Percentiles rank a stretch among this genome's conserved stretches.
Conservation (phyloP, 2,329 filamentous ascomycete genomes). For the Atkinsonella texensis region DNA sequence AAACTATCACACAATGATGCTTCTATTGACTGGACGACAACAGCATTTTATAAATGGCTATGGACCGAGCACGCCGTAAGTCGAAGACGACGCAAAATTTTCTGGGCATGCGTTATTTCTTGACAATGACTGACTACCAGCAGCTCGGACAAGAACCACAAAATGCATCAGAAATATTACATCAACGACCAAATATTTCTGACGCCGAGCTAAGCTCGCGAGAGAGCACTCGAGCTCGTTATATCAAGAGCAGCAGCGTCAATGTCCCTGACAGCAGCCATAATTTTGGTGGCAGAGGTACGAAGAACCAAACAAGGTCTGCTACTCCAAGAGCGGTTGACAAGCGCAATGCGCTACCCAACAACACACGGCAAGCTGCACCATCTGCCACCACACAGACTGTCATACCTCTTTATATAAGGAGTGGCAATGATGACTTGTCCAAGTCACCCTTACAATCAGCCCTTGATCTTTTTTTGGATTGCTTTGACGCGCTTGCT, state of each 20-base stretch:
- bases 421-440: neutral
- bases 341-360: neutral
- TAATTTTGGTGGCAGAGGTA: neutral
- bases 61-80: slow-evolving; percentile 27
- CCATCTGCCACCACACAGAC: neutral
- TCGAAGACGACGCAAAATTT: neutral
- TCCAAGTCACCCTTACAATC: slow-evolving; percentile 14
- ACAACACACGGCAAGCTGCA: neutral
- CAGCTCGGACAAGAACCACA: slow-evolving; percentile 14
- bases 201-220: slow-evolving; percentile 9
- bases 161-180: slow-evolving; percentile 12
- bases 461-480: slow-evolving; percentile 16
- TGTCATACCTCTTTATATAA: slow-evolving; percentile 1
- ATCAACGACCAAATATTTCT: slow-evolving; percentile 9
- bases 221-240: slow-evolving; percentile 5
- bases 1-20: slow-evolving; percentile 33
- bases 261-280: slow-evolving; percentile 3
- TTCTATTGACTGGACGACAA: slow-evolving; percentile 30
- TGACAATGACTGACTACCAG: slow-evolving; percentile 9
- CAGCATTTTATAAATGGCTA: slow-evolving; percentile 39
- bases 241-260: slow-evolving; percentile 8
- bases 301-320: neutral
- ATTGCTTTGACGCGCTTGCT: slow-evolving; percentile 8
- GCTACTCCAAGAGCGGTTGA: neutral
- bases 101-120: neutral